Percentiles rank a stretch among this genome's conserved stretches.
These are phyloP conservation scores for Ascochyta koolunga DNA, from an alignment of 2,329 filamentous ascomycete species.

Conservation along the genomic window DNA sequence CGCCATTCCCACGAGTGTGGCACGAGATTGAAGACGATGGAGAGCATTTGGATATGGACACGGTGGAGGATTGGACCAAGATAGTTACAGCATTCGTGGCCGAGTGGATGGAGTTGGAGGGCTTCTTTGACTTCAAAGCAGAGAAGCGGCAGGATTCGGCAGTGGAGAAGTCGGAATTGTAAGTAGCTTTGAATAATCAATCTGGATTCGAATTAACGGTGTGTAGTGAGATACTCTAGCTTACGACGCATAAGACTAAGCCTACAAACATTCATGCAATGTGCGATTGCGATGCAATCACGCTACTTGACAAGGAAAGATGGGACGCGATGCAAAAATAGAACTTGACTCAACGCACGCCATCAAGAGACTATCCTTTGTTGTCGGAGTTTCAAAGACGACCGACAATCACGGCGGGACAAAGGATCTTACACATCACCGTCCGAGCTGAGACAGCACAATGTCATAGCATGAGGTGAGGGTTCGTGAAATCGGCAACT, in stretches of 20 bases:
- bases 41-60: constrained; percentile 80
- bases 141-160: constrained; percentile 21
- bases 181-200: constrained; percentile 32
- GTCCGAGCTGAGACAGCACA: neutral
- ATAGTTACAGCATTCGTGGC: constrained; percentile 84
- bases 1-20: constrained; percentile 84
- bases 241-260: constrained; percentile 10
- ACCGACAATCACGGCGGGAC: neutral
- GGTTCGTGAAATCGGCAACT: neutral
- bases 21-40: constrained; percentile 85
- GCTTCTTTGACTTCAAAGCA: constrained; percentile 38
- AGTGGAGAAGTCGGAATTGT: constrained; percentile 45
- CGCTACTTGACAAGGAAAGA: neutral
- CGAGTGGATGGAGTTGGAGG: constrained; percentile 81
- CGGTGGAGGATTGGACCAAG: constrained; percentile 85
- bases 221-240: constrained; percentile 41
- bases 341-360: neutral
- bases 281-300: too few species aligned
- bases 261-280: too few species aligned
- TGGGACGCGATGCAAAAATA: neutral
- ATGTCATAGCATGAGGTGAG: too few species aligned
- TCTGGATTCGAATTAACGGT: constrained; percentile 26
- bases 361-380: neutral
- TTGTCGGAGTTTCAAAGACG: neutral
- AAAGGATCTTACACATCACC: neutral